Evolutionary conservation across 805 yeast species (phyloP).

Genomic region (Kazachstania kunashirensis): DNA sequence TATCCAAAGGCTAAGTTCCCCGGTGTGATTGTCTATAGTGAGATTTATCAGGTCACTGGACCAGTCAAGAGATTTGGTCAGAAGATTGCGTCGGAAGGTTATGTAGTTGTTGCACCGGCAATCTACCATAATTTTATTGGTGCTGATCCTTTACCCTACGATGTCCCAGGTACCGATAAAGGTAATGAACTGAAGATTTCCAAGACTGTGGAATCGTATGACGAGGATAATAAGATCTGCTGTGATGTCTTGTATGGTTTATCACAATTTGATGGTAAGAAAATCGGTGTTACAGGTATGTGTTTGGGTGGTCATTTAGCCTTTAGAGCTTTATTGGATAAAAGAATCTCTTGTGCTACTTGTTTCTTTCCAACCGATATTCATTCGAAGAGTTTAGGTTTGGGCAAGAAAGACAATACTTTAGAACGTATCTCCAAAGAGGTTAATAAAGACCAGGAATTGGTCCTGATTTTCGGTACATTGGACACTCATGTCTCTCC

Average conservation of each 20-base stretch:
- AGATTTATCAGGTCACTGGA: slow-evolving; percentile 75
- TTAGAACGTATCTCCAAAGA: slow-evolving; percentile 42
- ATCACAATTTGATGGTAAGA: slow-evolving; percentile 53
- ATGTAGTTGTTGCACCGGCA: slow-evolving; percentile 69
- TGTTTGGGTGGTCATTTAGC: slow-evolving; percentile 81
- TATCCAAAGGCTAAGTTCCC: slow-evolving; percentile 77
- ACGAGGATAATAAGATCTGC: slow-evolving; percentile 58
- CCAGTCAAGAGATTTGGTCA: slow-evolving; percentile 73
- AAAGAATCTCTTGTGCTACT: slow-evolving; percentile 54
- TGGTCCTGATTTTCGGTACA: slow-evolving; percentile 65
- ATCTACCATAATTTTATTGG: slow-evolving; percentile 66
- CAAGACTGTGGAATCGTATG: slow-evolving; percentile 63
- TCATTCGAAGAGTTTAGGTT: slow-evolving; percentile 57
- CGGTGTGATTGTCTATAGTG: slow-evolving; percentile 69
- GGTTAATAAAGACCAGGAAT: slow-evolving; percentile 45
- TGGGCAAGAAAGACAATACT: slow-evolving; percentile 57
- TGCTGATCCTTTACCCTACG: slow-evolving; percentile 58
- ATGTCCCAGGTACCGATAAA: slow-evolving; percentile 61
- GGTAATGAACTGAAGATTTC: slow-evolving; percentile 60
- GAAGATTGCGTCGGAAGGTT: slow-evolving; percentile 71
- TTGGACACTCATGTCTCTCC: slow-evolving; percentile 74
- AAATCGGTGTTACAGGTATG: slow-evolving; percentile 78
- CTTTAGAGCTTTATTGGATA: slow-evolving; percentile 52
- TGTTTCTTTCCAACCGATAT: slow-evolving; percentile 78
- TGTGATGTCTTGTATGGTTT: slow-evolving; percentile 51